Conservation (phyloP, 768 basidiomycete genomes). For the Auricularia heimuer region DNA sequence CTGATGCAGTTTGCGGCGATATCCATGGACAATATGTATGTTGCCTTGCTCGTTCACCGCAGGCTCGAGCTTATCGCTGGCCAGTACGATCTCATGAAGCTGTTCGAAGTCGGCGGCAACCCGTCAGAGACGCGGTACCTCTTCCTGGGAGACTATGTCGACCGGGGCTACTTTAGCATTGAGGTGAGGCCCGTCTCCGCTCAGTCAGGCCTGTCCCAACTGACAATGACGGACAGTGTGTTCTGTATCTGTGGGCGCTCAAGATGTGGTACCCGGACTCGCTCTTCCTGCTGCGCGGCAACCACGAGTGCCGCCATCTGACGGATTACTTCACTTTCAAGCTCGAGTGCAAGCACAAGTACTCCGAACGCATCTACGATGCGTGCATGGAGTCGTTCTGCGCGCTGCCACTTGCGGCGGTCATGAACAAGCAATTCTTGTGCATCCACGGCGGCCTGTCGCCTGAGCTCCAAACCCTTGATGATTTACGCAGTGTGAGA, state of each 20-base stretch:
- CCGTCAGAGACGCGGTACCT: conserved; percentile 91
- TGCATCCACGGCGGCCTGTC: conserved; percentile 97
- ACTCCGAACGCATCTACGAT: conserved; percentile 92
- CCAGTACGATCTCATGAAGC: conserved; percentile 89
- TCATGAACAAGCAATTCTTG: conserved; percentile 99
- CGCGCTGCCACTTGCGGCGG: conserved; percentile 83
- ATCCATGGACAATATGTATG: conserved; percentile 98
- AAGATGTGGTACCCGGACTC: conserved; percentile 99
- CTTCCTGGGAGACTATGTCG: conserved; percentile 89
- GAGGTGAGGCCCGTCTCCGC: conserved; percentile 41
- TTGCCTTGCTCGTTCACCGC: conserved; percentile 9
- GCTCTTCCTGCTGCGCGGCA: conserved; percentile 91
- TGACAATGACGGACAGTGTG: conserved; percentile 50
- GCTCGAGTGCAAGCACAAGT: conserved; percentile 98
- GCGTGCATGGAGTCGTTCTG: conserved; percentile 99
- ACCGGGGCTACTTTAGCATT: conserved; percentile 88
- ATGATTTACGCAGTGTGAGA: conserved; percentile 81
- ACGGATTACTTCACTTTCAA: conserved; percentile 99
- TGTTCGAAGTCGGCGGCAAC: conserved; percentile 89
- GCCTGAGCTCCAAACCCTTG: conserved; percentile 89
- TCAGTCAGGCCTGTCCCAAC: conserved; percentile 8
- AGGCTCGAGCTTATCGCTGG: conserved; percentile 8
- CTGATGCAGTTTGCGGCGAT: conserved; percentile 79
- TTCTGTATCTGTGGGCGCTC: conserved; percentile 92
- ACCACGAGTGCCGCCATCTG: conserved; percentile 97